Percentiles rank a stretch among this genome's conserved stretches.
Conservation (phyloP, 2,329 filamentous ascomycete species). For the Macrophomina pseudophaseolina region DNA sequence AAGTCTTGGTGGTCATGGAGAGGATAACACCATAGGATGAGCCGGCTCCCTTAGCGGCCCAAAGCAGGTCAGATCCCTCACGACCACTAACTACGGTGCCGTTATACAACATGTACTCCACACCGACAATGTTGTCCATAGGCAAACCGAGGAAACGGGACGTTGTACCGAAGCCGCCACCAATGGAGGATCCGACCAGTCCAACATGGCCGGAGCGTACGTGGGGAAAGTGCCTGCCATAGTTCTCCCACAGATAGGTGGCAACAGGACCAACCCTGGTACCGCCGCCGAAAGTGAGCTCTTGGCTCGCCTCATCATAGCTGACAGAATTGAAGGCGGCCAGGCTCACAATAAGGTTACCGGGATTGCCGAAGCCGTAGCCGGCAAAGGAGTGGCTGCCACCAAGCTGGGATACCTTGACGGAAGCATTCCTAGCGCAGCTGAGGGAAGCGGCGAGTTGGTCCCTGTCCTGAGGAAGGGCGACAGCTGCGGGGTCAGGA, state of each 20-base stretch:
- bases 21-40: constrained; percentile 31
- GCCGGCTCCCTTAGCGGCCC: constrained; percentile 30
- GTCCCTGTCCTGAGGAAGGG: constrained; percentile 25
- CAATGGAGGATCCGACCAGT: constrained; percentile 30
- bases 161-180: constrained; percentile 31
- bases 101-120: constrained; percentile 28
- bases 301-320: constrained; percentile 28
- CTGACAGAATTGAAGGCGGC: constrained; percentile 28
- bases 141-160: constrained; percentile 31
- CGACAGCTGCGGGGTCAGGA: constrained; percentile 30
- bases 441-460: constrained; percentile 29
- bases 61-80: constrained; percentile 13
- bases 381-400: constrained; percentile 31
- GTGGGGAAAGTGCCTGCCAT: constrained; percentile 32
- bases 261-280: constrained; percentile 30
- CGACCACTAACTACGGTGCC: constrained; percentile 11
- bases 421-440: constrained; percentile 29
- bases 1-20: constrained; percentile 30
- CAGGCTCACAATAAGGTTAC: constrained; percentile 30
- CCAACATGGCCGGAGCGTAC: constrained; percentile 31
- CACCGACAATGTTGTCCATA: constrained; percentile 31
- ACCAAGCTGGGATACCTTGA: constrained; percentile 30
- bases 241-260: constrained; percentile 32
- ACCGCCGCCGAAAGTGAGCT: constrained; percentile 31
- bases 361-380: constrained; percentile 30